Evolutionary conservation across 768 basidiomycete species (phyloP), one percentile per base, ranked within the genome.

Genomic region (Lanmaoa pseudosensibilis): DNA sequence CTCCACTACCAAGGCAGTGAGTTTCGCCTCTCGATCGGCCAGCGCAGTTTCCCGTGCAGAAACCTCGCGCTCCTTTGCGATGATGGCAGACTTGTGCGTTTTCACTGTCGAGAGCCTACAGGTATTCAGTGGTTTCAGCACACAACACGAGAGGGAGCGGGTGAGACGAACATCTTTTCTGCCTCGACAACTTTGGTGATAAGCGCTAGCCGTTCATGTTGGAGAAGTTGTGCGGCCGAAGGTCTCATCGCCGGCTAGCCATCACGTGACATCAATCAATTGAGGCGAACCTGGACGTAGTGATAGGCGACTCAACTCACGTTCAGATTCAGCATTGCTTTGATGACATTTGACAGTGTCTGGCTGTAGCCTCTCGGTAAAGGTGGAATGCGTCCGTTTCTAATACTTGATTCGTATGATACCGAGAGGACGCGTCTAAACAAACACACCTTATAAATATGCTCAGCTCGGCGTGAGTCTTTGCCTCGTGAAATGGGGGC

Each of bases 401-500:
- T 90, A 58, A 34, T 2, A 33, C 27, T 12, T 15, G 4, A 38
- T 46, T 38, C 10, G 44, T 32, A 37, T 19, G 16, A 43, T n/a
- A 3, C 21, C 8, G 2, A 41, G 27, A 15, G 9, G 50, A 10
- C 2, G n/a, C 18, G 5, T 27, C 4, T 15, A 18, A 45, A 32
- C 4, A n/a, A n/a, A 67, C 80, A 13, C 39, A 87, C 88, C 90
- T 80, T 68, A 97, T 90, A 56, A 86, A 81, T 55, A 87, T 86
- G 55, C 88, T 90, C 12, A 96, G 79, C 67, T 96, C 93, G 2
- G 83, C 79, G 57, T 95, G 92, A 0, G 94, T 95, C 70, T 92
- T 88, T 2, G 94, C 93, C 71, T 92, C 92, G 63, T 94, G 89
- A 67, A 97, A 97, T 6, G 94, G 94, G 0, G 94, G 94, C 64